Evolutionary conservation across 176 grass and related monocot species (phyloP).

Genomic region (Thalia dealbata): DNA sequence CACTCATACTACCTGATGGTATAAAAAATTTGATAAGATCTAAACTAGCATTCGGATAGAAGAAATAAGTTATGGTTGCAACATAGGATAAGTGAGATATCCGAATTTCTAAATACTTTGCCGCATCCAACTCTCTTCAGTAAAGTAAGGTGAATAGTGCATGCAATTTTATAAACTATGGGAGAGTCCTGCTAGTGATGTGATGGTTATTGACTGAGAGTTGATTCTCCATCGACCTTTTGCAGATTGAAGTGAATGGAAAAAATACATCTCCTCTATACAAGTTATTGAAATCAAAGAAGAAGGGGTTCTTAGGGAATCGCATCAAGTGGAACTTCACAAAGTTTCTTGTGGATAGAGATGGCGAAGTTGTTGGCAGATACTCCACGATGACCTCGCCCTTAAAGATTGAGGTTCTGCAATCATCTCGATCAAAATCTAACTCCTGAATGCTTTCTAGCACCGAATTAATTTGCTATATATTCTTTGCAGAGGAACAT

Average conservation of each 20-base stretch:
- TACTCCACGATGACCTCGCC: neutral
- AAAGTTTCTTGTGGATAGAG: conserved; percentile 6
- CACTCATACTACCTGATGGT: no score
- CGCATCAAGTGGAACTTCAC: conserved; percentile 13
- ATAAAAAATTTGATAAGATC: no score
- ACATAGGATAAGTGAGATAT: no score
- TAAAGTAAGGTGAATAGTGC: no score
- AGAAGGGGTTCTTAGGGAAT: neutral
- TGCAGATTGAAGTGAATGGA: conserved; percentile 10
- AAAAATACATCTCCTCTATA: neutral
- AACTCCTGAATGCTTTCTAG: neutral
- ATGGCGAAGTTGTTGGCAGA: neutral
- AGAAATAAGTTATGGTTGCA: no score
- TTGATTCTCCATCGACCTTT: neutral
- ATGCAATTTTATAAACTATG: no score
- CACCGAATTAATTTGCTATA: neutral
- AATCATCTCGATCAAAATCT: neutral
- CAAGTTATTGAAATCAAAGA: conserved; percentile 11
- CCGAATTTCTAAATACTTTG: no score
- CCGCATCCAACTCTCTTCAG: no score
- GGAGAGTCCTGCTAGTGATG: no score
- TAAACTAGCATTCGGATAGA: no score
- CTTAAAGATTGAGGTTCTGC: conserved; percentile 1
- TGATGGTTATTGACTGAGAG: neutral
- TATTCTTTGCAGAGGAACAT: neutral